Evolutionary conservation across 1,284 basidiomycete genomes (phyloP).

Genomic region (Baeospora myosura): DNA sequence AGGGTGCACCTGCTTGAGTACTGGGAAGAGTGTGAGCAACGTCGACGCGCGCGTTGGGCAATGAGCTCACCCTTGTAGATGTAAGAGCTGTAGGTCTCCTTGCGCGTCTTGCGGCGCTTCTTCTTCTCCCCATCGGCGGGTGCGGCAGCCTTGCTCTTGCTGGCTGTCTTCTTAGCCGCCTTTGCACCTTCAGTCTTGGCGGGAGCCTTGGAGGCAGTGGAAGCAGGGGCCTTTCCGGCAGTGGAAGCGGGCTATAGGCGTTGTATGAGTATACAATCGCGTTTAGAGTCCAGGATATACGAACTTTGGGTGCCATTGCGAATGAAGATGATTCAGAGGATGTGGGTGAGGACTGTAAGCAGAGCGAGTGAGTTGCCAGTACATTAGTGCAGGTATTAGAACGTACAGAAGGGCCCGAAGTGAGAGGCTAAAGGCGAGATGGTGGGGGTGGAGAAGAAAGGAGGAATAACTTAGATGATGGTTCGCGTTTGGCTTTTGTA

Average conservation of each 20-base stretch:
- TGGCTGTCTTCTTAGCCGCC: conserved; percentile 57
- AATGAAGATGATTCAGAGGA: neutral
- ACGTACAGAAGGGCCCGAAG: neutral
- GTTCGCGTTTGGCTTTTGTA: no score
- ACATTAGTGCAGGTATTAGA: neutral
- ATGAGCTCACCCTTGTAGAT: conserved; percentile 73
- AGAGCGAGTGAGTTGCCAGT: neutral
- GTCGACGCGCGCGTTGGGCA: conserved; percentile 5
- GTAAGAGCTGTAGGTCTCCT: conserved; percentile 87
- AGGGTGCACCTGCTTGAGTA: conserved; percentile 81
- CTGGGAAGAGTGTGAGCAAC: conserved; percentile 25
- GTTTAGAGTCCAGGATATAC: neutral
- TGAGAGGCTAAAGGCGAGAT: neutral
- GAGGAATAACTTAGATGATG: no score
- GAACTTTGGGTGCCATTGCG: conserved; percentile 4
- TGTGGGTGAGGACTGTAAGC: neutral
- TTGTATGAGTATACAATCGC: neutral
- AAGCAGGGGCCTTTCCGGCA: conserved; percentile 70
- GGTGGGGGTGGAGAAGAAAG: conserved; percentile 1
- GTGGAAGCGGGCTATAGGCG: conserved; percentile 53
- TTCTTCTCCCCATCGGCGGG: conserved; percentile 69
- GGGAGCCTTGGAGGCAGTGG: conserved; percentile 71
- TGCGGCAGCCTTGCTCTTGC: conserved; percentile 48
- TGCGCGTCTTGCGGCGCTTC: conserved; percentile 81
- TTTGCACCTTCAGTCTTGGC: conserved; percentile 63